Evolutionary conservation across 352 stramenopile species (phyloP).

Genomic region (Phytophthora citrophthora): DNA sequence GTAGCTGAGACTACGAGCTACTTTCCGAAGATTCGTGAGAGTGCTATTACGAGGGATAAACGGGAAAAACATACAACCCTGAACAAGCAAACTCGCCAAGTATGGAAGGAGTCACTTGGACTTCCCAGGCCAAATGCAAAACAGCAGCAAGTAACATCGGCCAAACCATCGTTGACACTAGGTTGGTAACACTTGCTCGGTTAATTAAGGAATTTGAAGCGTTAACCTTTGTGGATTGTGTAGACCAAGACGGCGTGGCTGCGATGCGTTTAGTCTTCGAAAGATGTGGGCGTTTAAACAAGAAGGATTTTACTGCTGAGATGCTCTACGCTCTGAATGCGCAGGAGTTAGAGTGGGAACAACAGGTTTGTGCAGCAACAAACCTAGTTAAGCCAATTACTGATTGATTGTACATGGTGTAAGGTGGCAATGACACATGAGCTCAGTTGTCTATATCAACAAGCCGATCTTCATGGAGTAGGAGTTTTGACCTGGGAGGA

Average conservation of each 20-base stretch:
- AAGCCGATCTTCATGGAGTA: constrained; percentile 44
- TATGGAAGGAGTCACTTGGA: constrained; percentile 1
- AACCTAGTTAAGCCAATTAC: not conserved
- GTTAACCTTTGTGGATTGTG: not conserved
- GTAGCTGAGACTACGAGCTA: constrained; percentile 47
- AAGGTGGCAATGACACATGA: constrained; percentile 46
- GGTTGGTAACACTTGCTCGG: not conserved
- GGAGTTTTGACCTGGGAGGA: constrained; percentile 47
- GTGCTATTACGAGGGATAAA: constrained; percentile 41
- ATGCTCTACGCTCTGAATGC: constrained; percentile 40
- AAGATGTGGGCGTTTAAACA: constrained; percentile 29
- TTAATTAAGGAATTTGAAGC: not conserved
- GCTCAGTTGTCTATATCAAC: constrained; percentile 44
- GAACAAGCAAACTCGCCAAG: constrained; percentile 6
- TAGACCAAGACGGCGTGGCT: constrained; percentile 53
- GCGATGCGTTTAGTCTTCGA: constrained; percentile 46
- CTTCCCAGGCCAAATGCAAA: not conserved
- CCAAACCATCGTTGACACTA: constrained; percentile 12
- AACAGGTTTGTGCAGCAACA: constrained; percentile 31
- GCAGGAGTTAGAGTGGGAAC: constrained; percentile 11
- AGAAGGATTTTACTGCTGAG: constrained; percentile 53
- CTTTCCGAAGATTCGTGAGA: constrained; percentile 64
- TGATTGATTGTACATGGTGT: not conserved
- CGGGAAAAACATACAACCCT: constrained; percentile 41
- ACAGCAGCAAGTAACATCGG: not conserved